Conservation (phyloP, 352 stramenopile species). For the Globisporangium takayamanum region DNA sequence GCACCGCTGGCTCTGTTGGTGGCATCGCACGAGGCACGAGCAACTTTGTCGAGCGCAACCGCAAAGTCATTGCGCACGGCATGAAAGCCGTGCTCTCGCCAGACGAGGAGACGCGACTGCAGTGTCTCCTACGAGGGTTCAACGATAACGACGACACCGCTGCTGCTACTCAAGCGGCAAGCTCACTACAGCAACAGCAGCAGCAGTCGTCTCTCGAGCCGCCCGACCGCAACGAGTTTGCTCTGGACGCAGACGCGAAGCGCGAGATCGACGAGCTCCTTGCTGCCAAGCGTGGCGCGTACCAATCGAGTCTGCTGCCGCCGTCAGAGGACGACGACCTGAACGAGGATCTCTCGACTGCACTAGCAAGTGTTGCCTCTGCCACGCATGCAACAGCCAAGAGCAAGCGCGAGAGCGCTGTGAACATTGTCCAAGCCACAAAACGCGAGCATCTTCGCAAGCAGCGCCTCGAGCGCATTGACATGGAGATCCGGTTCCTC, state of each 20-base stretch:
- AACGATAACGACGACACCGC: neutral
- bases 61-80: constrained; percentile 35
- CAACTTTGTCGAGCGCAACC: constrained; percentile 54
- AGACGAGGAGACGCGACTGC: constrained; percentile 42
- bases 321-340: constrained; percentile 14
- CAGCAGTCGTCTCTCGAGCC: neutral
- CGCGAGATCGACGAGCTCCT: constrained; percentile 45
- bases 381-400: constrained; percentile 10
- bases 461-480: constrained; percentile 42
- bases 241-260: constrained; percentile 29
- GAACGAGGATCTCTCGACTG: constrained; percentile 8
- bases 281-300: constrained; percentile 23
- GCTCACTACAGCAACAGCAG: neutral
- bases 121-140: constrained; percentile 24
- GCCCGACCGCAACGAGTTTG: constrained; percentile 29
- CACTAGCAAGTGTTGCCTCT: neutral
- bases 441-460: constrained; percentile 33
- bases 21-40: constrained; percentile 1
- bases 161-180: constrained; percentile 1
- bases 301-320: constrained; percentile 23
- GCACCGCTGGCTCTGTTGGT: neutral
- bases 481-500: constrained; percentile 54
- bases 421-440: constrained; percentile 39
- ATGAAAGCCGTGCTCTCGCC: constrained; percentile 50
- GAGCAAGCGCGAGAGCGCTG: constrained; percentile 1